A percentile compares a stretch with the other conserved stretches of the same genome.
phyloP scores from a whole-genome alignment of 2,329 filamentous ascomycete species.

The Elsinoe necatrix region DNA sequence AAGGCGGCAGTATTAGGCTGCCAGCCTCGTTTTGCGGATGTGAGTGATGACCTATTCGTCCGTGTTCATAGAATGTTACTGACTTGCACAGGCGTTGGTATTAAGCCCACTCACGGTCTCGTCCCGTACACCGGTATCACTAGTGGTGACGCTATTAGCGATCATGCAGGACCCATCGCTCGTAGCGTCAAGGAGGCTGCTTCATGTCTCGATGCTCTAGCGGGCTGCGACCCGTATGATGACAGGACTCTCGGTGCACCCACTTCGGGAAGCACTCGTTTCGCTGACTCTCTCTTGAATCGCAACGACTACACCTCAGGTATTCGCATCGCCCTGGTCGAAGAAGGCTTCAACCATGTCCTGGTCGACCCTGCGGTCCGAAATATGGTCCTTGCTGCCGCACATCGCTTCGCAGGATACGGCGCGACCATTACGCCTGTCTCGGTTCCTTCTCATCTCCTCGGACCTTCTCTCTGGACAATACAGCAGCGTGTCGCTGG shows the following conservation, averaged over 20 bases:
- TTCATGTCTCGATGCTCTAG: conserved; percentile 36
- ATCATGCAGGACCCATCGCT: conserved; percentile 41
- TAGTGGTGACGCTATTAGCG: conserved; percentile 34
- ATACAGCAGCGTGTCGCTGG: conserved; percentile 35
- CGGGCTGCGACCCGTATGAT: conserved; percentile 45
- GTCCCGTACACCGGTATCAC: conserved; percentile 45
- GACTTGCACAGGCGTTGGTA: neutral
- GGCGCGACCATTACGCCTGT: conserved; percentile 45
- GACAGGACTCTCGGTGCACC: conserved; percentile 31
- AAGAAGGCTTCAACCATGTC: conserved; percentile 32
- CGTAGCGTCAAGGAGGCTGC: conserved; percentile 37
- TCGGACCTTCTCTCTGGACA: conserved; percentile 46
- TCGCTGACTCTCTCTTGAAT: conserved; percentile 20
- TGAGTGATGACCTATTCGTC: neutral
- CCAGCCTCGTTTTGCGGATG: conserved; percentile 31
- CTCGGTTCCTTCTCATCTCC: conserved; percentile 42
- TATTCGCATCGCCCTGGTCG: conserved; percentile 38
- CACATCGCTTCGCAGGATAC: conserved; percentile 34
- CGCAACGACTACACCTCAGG: conserved; percentile 25
- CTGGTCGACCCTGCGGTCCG: conserved; percentile 31
- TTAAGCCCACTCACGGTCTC: conserved; percentile 42
- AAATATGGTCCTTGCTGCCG: conserved; percentile 36
- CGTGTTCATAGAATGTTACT: neutral
- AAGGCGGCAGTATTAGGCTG: conserved; percentile 34
- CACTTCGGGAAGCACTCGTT: conserved; percentile 25